Percentiles rank a stretch among this genome's conserved stretches.
Evolutionary conservation across 2,329 filamentous ascomycete genomes (phyloP).

Genomic region (Fusarium haematococcum): DNA sequence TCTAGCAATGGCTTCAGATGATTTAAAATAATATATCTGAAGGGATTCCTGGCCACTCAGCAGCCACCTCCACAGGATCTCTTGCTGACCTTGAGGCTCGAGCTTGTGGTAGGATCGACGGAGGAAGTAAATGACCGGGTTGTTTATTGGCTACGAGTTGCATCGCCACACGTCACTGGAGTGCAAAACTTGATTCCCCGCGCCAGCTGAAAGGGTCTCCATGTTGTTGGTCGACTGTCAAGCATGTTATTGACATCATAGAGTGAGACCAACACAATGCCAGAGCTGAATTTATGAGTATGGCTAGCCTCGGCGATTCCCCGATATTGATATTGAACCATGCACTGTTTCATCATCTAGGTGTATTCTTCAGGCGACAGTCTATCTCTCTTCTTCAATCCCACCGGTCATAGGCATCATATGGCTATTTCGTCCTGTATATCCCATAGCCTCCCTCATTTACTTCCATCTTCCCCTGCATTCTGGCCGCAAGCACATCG

Average conservation of each 20-base stretch:
- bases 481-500: not conserved
- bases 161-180: not conserved
- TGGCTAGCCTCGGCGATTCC: not conserved
- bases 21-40: not conserved
- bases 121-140: not conserved
- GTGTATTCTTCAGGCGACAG: not conserved
- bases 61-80: not conserved
- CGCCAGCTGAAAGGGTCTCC: not conserved
- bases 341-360: not conserved
- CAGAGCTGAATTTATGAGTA: not conserved
- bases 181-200: not conserved
- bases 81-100: not conserved
- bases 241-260: not conserved
- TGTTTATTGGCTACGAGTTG: not conserved
- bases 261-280: not conserved
- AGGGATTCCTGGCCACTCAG: not conserved
- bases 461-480: not conserved
- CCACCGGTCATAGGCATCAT: not conserved
- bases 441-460: not conserved
- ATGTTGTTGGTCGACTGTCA: not conserved
- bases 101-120: not conserved
- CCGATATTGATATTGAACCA: not conserved
- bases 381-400: not conserved
- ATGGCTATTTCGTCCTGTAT: not conserved
- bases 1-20: not conserved